Evolutionary conservation across 2,329 filamentous ascomycete genomes (phyloP).

Genomic region (Aspergillus texensis): DNA sequence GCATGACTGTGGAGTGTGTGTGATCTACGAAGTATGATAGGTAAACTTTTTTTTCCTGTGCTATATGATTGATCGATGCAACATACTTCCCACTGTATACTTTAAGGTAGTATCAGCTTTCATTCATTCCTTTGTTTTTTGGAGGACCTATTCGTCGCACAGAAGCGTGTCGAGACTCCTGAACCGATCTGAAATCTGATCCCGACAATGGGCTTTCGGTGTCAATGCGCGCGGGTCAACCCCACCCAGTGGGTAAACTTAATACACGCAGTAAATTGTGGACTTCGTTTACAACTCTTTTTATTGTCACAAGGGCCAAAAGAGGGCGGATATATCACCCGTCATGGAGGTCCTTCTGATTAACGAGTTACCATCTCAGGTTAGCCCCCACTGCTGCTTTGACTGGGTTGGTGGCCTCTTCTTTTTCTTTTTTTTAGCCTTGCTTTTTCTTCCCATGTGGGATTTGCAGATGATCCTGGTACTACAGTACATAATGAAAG

Average conservation of each 20-base stretch:
- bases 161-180: neutral
- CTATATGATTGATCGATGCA: neutral
- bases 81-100: neutral
- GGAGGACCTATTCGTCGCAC: neutral
- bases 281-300: neutral
- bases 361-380: neutral
- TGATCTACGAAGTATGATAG: constrained; percentile 4
- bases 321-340: neutral
- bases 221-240: constrained; percentile 4
- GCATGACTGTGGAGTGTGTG: constrained; percentile 6
- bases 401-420: neutral
- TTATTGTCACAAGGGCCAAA: neutral
- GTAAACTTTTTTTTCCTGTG: neutral
- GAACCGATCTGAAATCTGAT: neutral
- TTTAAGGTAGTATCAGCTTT: neutral
- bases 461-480: neutral
- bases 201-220: constrained; percentile 1
- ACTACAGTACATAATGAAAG: neutral
- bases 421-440: neutral
- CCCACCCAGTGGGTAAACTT: constrained; percentile 3
- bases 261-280: constrained; percentile 3
- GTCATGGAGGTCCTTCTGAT: neutral
- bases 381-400: neutral
- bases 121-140: neutral
- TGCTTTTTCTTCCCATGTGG: neutral